These are phyloP conservation scores for Linum lewisii DNA, from an alignment of 345 rosid species.

Conservation along the genomic window DNA sequence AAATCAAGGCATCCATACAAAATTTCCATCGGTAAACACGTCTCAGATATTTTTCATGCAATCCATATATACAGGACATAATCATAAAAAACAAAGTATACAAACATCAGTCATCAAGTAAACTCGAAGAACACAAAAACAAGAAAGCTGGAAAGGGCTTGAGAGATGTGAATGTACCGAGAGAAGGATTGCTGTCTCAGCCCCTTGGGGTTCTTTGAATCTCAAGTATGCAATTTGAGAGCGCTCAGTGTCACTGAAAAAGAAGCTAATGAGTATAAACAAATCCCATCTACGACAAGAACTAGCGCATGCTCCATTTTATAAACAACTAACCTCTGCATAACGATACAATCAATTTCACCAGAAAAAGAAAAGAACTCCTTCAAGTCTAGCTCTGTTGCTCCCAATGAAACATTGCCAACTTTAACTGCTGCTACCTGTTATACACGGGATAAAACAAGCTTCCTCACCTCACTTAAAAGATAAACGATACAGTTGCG, in stretches of 20 bases:
- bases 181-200: constrained; percentile 1
- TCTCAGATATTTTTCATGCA: neutral
- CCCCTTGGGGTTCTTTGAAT: constrained; percentile 5
- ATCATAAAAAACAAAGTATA: neutral
- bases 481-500: too few species aligned
- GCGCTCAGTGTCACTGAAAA: constrained; percentile 2
- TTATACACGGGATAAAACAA: too few species aligned
- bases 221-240: neutral
- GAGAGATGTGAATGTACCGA: constrained; percentile 4
- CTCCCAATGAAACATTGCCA: neutral
- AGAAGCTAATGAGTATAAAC: neutral
- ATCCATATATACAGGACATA: neutral
- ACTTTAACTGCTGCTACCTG: constrained; percentile 1
- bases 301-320: neutral
- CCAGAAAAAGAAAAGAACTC: constrained; percentile 7
- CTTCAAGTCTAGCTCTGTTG: constrained; percentile 1
- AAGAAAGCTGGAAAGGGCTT: constrained; percentile 1
- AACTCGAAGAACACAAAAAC: neutral
- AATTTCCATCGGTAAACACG: too few species aligned
- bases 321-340: neutral
- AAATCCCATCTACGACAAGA: neutral
- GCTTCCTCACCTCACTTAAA: too few species aligned
- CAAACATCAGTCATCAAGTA: neutral
- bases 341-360: neutral
- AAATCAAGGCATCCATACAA: too few species aligned